Conservation (phyloP, 306 rosid species). For the Corylus americana region DNA sequence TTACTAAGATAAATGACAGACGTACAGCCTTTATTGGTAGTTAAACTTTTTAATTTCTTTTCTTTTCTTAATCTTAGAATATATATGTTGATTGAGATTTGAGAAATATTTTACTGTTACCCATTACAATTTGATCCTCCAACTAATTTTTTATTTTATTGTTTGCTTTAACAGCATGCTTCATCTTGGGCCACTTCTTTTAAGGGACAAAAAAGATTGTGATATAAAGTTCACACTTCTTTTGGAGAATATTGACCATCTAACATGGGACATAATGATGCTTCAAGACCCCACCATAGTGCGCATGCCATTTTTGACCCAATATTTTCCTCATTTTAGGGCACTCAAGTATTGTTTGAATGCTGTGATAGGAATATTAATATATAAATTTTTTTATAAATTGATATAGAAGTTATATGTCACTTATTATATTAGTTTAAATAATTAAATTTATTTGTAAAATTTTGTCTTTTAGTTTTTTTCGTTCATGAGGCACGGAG, state of each 20-base stretch:
- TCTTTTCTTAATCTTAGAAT: background rate
- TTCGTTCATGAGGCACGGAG: too few relatives aligned
- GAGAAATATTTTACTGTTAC: background rate
- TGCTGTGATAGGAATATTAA: too few relatives aligned
- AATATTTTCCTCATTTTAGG: background rate
- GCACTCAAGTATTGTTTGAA: background rate
- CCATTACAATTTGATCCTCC: background rate
- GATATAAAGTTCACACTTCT: background rate
- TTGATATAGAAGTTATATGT: too few relatives aligned
- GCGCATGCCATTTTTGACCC: background rate
- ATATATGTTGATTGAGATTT: background rate
- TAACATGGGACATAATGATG: conserved; percentile 1
- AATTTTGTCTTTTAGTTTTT: too few relatives aligned
- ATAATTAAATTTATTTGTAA: too few relatives aligned
- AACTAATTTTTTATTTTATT: background rate
- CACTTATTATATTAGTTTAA: too few relatives aligned
- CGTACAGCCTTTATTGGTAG: background rate
- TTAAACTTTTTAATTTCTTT: background rate
- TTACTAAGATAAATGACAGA: background rate
- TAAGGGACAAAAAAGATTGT: background rate
- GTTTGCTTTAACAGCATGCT: conserved; percentile 3
- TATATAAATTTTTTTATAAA: too few relatives aligned
- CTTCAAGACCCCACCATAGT: background rate
- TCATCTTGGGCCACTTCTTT: background rate
- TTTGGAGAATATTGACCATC: background rate